Conservation (phyloP, 345 rosid species). For the Conringia planisiliqua region DNA sequence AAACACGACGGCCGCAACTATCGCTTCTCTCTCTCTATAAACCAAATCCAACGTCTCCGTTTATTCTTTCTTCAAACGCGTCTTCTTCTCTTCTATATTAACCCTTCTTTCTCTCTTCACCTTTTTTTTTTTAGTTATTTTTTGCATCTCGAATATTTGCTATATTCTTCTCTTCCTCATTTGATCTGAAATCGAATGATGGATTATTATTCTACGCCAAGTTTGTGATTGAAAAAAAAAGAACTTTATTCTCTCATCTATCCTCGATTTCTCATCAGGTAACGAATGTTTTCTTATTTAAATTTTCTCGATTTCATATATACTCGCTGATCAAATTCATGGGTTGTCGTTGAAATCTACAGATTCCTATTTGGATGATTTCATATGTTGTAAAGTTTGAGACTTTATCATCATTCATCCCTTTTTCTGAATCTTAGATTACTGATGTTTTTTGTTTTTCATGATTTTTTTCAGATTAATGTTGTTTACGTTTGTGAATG, state of each 20-base stretch:
- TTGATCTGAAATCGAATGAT: constrained; percentile 24
- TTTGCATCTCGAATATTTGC: background rate
- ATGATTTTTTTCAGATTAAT: constrained; percentile 55
- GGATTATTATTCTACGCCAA: constrained; percentile 27
- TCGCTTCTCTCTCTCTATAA: constrained; percentile 17
- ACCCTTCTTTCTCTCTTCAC: background rate
- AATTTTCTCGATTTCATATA: background rate
- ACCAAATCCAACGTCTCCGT: constrained; percentile 36
- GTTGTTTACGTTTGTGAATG: constrained; percentile 61
- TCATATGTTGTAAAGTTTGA: background rate
- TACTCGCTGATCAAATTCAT: background rate
- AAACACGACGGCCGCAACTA: constrained; percentile 28
- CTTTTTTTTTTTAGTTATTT: background rate
- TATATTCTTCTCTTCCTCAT: background rate
- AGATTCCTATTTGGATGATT: background rate
- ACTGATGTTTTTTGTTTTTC: background rate
- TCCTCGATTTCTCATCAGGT: constrained; percentile 34
- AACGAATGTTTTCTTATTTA: background rate
- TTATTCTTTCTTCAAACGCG: constrained; percentile 36
- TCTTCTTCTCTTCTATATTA: constrained; percentile 31
- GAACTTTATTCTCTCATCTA: constrained; percentile 18
- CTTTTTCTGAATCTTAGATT: background rate
- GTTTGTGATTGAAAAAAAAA: constrained; percentile 4
- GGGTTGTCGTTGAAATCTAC: background rate
- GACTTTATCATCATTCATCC: background rate